These are phyloP conservation scores for Lasiosphaeriaceae sp. DNA, from an alignment of 495 filamentous ascomycete species.

Conservation along the genomic window DNA sequence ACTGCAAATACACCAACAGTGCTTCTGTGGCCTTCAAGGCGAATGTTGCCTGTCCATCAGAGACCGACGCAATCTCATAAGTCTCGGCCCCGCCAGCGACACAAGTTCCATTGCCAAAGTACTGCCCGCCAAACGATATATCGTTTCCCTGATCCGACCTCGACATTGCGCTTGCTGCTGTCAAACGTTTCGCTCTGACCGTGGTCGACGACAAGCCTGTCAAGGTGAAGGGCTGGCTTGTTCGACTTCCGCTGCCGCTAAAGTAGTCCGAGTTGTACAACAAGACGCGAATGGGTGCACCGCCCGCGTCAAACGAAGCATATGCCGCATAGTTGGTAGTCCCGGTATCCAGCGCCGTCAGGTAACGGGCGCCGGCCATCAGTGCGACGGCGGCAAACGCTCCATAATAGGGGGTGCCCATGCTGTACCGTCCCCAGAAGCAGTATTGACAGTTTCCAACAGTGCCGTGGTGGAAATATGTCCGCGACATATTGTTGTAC, in stretches of 20 bases:
- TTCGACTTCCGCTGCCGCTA: conserved; percentile 40
- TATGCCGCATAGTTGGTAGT: conserved; percentile 49
- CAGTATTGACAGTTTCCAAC: conserved; percentile 60
- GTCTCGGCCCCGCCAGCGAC: conserved; percentile 39
- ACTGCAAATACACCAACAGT: conserved; percentile 49
- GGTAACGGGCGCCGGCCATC: conserved; percentile 46
- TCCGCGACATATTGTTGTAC: conserved; percentile 43
- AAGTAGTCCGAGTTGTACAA: conserved; percentile 60
- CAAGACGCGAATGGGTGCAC: conserved; percentile 39
- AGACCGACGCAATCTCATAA: conserved; percentile 36
- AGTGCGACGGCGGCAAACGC: conserved; percentile 53
- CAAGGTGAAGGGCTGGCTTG: conserved; percentile 43
- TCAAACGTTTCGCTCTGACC: conserved; percentile 51
- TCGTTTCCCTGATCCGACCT: conserved; percentile 46
- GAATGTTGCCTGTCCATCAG: conserved; percentile 44
- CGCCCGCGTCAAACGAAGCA: conserved; percentile 42
- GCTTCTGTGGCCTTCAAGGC: conserved; percentile 52
- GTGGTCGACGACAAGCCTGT: conserved; percentile 35
- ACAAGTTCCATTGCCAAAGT: conserved; percentile 52
- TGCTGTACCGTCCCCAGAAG: conserved; percentile 54
- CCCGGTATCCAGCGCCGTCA: conserved; percentile 50
- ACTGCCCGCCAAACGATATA: conserved; percentile 51
- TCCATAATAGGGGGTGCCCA: conserved; percentile 57
- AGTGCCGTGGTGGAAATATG: conserved; percentile 61
- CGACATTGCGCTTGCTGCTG: conserved; percentile 45